phyloP scores from a whole-genome alignment of 345 rosid genomes.

The Aegle marmelos region DNA sequence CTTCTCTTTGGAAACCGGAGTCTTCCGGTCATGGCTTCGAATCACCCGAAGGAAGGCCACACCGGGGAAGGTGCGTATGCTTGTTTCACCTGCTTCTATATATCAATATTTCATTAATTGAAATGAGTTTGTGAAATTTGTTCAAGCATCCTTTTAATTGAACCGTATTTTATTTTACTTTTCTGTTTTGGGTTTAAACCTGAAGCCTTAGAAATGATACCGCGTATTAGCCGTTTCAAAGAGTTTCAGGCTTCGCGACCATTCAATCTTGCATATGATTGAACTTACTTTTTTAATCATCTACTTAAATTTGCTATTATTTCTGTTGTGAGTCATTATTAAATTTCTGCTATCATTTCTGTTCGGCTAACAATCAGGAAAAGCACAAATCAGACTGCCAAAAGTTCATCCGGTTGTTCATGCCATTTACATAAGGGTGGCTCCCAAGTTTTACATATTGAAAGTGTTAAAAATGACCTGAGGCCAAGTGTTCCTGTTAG shows the following conservation, averaged over 20 bases:
- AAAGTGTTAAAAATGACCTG: constrained; percentile 15
- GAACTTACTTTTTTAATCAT: neutral
- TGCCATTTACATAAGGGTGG: constrained; percentile 23
- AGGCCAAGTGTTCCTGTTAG: constrained; percentile 18
- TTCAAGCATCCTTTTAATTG: neutral
- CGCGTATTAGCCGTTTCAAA: neutral
- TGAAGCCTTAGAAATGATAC: neutral
- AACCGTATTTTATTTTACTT: neutral
- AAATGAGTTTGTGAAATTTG: neutral
- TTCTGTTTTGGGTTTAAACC: neutral
- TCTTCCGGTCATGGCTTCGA: constrained; percentile 6
- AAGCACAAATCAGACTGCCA: constrained; percentile 15
- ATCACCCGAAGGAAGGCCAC: constrained; percentile 22
- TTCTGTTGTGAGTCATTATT: neutral
- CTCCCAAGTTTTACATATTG: constrained; percentile 19
- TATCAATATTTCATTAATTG: neutral
- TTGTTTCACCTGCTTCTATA: neutral
- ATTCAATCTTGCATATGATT: neutral
- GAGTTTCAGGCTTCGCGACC: neutral
- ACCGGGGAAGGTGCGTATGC: constrained; percentile 20
- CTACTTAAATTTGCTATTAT: neutral
- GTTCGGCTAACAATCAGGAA: constrained; percentile 22
- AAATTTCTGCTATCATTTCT: neutral
- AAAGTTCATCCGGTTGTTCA: constrained; percentile 12
- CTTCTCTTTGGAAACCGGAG: constrained; percentile 17